Percentiles rank a stretch among this genome's conserved stretches.
Evolutionary conservation across 2,329 filamentous ascomycete species (phyloP).

Genomic region (Delphinella strobiligena): DNA sequence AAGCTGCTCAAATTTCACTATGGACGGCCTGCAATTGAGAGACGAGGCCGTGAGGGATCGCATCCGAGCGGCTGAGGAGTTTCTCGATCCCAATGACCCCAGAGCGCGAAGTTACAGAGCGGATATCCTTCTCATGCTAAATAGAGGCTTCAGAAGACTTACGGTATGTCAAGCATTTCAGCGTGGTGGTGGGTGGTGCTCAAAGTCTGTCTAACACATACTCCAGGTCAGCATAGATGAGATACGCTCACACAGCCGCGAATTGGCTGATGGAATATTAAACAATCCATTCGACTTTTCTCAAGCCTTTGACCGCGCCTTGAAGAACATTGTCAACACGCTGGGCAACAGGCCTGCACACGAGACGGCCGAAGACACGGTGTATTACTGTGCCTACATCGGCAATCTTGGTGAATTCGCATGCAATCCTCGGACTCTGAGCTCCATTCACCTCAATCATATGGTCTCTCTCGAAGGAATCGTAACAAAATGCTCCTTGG

Average conservation of each 20-base stretch:
- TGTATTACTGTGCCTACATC: conserved; percentile 93
- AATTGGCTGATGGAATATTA: conserved; percentile 70
- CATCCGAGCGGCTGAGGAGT: conserved; percentile 78
- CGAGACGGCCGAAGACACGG: conserved; percentile 63
- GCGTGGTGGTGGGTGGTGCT: background rate
- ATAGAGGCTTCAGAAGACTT: conserved; percentile 46
- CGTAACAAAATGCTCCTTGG: conserved; percentile 89
- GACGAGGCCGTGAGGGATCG: conserved; percentile 78
- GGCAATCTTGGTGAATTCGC: conserved; percentile 91
- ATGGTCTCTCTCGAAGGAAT: conserved; percentile 98
- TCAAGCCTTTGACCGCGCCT: conserved; percentile 76
- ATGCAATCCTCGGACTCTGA: conserved; percentile 87
- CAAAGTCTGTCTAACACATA: background rate
- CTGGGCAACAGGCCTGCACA: conserved; percentile 63
- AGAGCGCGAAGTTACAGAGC: conserved; percentile 66
- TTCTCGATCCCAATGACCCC: conserved; percentile 68
- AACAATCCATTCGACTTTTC: conserved; percentile 79
- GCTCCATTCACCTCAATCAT: conserved; percentile 79
- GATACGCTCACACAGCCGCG: conserved; percentile 73
- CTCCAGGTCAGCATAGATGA: conserved; percentile 58
- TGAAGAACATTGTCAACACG: conserved; percentile 78
- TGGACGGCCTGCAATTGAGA: conserved; percentile 65
- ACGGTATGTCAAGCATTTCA: conserved; percentile 28
- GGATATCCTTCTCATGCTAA: conserved; percentile 70
- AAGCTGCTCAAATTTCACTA: conserved; percentile 21